Conservation (phyloP, 768 basidiomycete species). For the Pisolithus tinctorius region DNA sequence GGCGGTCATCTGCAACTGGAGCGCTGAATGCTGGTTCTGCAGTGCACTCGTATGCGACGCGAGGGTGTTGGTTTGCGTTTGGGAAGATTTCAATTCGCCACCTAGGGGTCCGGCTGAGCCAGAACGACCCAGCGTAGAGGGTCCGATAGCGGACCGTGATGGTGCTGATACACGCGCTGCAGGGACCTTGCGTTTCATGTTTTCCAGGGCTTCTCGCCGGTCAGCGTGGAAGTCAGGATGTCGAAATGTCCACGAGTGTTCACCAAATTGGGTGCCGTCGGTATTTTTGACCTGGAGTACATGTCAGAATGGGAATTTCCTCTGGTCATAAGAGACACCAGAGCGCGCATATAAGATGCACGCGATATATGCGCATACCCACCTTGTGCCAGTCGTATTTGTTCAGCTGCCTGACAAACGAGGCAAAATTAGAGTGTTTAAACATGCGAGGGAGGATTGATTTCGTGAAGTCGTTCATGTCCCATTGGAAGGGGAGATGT, state of each 20-base stretch:
- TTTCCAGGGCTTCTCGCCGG: conserved; percentile 50
- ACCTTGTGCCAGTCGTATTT: conserved; percentile 97
- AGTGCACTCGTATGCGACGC: conserved; percentile 24
- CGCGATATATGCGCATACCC: conserved; percentile 10
- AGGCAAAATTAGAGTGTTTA: conserved; percentile 93
- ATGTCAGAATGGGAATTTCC: background rate
- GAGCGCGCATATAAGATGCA: background rate
- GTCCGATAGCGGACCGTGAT: conserved; percentile 16
- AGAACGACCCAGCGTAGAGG: conserved; percentile 20
- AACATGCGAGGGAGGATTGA: conserved; percentile 86
- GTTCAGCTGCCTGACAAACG: conserved; percentile 88
- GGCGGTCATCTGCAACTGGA: conserved; percentile 23
- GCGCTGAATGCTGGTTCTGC: conserved; percentile 22
- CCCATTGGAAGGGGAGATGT: conserved; percentile 30
- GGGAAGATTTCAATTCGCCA: conserved; percentile 22
- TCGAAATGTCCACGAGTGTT: conserved; percentile 51
- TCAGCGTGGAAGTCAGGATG: conserved; percentile 49
- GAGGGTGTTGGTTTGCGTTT: conserved; percentile 22
- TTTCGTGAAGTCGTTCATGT: conserved; percentile 96
- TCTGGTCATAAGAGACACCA: no score
- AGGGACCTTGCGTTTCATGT: conserved; percentile 58
- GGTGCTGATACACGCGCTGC: conserved; percentile 25
- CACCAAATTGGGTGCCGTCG: conserved; percentile 69
- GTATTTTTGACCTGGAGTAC: conserved; percentile 63
- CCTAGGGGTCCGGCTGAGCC: conserved; percentile 14